Evolutionary conservation across 1,284 basidiomycete genomes (phyloP), one percentile per base, ranked within the genome.

Genomic region (Vanrija sp.): DNA sequence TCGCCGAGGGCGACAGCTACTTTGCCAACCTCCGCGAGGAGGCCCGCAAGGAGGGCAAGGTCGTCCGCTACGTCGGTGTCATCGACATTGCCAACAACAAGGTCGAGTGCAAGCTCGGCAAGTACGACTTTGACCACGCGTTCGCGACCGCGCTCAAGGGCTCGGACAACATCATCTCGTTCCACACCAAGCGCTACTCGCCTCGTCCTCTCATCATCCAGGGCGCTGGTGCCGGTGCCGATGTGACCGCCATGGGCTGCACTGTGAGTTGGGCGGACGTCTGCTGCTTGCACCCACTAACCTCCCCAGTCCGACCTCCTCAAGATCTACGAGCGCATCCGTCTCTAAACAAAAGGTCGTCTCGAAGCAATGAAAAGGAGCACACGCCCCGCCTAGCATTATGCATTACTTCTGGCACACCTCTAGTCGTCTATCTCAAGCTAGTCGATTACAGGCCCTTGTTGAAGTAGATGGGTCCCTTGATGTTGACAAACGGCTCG

Each of bases 221-320:
- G 73, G 95, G 95, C 42, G 86, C 93, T 0, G 95, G 95, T 12
- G 95, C 96, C 0, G 95, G 95, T 19, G 93, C 93, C 2, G 93
- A 90, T 26, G 95, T 98, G 16, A 98, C 95, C 16, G 96, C 95
- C 0, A 98, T 98, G 92, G 95, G 95, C 21, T 93, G 98, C 18
- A 75, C 72, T 28, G 74, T 74, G 65, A 71, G 75, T 69, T 9
- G 28, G 3, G 28, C 28, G 28, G 10, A 6, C 29, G 21, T 5
- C 15, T 6, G 40, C n/a, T 6, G 16, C 29, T 38, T 38, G 6
- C 23, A 5, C 9, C 12, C 16, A 50, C 49, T 55, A 47, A 56
- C 55, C 10, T 23, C 38, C 19, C n/a, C 57, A 76, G 73, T 72
- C 73, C 47, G 75, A 77, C 58, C 60, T 76, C 55, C 61, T 77